A percentile compares a stretch with the other conserved stretches of the same genome.
phyloP scores from a whole-genome alignment of 805 yeast species.

The Metschnikowia reukaufii region DNA sequence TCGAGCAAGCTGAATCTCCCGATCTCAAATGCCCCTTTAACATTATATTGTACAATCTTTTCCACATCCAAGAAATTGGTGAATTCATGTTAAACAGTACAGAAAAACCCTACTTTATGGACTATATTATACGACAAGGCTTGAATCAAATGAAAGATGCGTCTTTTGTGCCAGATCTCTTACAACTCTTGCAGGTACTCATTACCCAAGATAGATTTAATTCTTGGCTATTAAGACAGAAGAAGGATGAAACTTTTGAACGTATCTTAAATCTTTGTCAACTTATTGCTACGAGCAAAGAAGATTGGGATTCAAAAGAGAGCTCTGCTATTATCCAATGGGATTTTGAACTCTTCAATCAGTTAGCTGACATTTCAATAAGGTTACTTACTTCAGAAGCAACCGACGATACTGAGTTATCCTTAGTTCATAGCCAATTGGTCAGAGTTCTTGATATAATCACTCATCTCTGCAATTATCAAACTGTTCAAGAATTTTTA shows the following conservation, averaged over 20 bases:
- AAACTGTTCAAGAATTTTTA: constrained; percentile 37
- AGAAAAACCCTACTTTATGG: background rate
- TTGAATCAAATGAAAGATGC: background rate
- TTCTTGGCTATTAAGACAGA: constrained; percentile 2
- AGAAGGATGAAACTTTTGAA: background rate
- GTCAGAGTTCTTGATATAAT: constrained; percentile 41
- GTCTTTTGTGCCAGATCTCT: constrained; percentile 3
- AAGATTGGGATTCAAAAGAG: constrained; percentile 42
- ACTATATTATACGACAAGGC: constrained; percentile 7
- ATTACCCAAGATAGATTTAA: constrained; percentile 10
- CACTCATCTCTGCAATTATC: constrained; percentile 41
- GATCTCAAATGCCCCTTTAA: constrained; percentile 12
- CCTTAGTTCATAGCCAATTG: constrained; percentile 17
- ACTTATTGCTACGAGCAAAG: constrained; percentile 37
- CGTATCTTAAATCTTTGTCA: constrained; percentile 7
- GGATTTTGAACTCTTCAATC: constrained; percentile 33
- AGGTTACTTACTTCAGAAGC: constrained; percentile 12
- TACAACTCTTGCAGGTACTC: constrained; percentile 5
- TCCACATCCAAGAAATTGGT: background rate
- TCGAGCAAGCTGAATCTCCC: background rate
- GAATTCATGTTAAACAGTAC: background rate
- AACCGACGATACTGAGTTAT: constrained; percentile 8
- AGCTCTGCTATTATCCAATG: constrained; percentile 42
- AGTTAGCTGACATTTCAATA: constrained; percentile 18
- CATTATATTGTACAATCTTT: constrained; percentile 4